Percentiles rank a stretch among this genome's conserved stretches.
Conservation (phyloP, 306 rosid genomes). For the Vicia sativa region DNA sequence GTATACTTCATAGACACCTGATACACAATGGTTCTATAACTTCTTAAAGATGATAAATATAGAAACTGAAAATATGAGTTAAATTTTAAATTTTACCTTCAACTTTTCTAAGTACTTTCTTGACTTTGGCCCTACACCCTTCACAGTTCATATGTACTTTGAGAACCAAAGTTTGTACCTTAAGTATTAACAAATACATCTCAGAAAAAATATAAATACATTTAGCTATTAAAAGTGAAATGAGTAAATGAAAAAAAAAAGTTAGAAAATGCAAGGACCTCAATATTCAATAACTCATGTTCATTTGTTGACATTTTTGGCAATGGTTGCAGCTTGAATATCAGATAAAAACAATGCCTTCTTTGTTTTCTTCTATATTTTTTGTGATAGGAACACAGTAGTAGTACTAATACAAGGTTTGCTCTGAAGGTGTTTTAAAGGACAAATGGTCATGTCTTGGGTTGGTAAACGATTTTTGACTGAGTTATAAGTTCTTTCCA, state of each 20-base stretch:
- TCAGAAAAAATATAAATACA: conserved; percentile 1
- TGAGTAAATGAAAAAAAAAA: background rate
- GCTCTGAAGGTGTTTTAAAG: background rate
- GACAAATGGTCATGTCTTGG: background rate
- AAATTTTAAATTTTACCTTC: conserved; percentile 44
- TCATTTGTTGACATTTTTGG: conserved; percentile 44
- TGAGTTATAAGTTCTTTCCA: background rate
- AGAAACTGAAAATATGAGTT: background rate
- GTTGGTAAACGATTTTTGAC: conserved; percentile 1
- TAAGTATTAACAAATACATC: conserved; percentile 14
- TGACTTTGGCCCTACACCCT: conserved; percentile 59
- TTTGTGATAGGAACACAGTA: background rate
- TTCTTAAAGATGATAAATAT: background rate
- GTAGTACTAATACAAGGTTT: conserved; percentile 10
- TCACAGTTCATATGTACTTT: conserved; percentile 62
- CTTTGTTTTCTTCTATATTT: background rate
- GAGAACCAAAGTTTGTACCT: conserved; percentile 47
- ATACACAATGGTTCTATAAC: conserved; percentile 12
- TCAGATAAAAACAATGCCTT: background rate
- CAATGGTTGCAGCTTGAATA: conserved; percentile 14
- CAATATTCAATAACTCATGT: conserved; percentile 38
- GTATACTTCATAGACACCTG: conserved; percentile 56
- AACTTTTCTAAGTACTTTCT: conserved; percentile 50
- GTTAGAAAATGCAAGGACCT: conserved; percentile 39
- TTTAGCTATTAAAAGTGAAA: background rate